Conservation (phyloP, 768 basidiomycete genomes). For the Boletus insuetus region DNA sequence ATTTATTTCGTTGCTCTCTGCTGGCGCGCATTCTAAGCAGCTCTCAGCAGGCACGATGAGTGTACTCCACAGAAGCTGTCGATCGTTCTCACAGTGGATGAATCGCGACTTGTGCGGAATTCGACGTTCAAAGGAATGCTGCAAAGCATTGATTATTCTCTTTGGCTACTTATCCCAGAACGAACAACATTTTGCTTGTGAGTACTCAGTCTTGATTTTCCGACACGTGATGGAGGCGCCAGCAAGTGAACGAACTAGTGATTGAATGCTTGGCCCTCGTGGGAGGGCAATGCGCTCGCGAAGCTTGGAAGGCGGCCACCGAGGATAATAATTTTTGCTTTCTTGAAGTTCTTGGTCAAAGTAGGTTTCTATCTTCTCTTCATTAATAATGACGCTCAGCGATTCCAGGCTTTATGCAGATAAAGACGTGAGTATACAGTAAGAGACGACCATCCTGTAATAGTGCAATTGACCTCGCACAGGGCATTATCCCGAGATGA, state of each 20-base stretch:
- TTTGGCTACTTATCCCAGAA: conserved; percentile 21
- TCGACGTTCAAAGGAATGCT: conserved; percentile 29
- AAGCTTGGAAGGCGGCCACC: conserved; percentile 22
- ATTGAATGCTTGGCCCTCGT: conserved; percentile 18
- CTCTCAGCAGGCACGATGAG: conserved; percentile 16
- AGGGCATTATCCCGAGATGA: conserved; percentile 15
- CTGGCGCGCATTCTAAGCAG: conserved; percentile 6
- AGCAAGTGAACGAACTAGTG: conserved; percentile 21
- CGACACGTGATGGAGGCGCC: neutral
- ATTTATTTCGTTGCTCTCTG: conserved; percentile 20
- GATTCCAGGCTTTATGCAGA: conserved; percentile 11
- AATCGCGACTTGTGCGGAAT: conserved; percentile 23
- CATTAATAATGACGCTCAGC: conserved; percentile 1
- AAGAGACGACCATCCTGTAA: neutral
- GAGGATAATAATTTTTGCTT: conserved; percentile 12
- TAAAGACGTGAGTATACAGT: conserved; percentile 14
- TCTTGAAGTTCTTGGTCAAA: conserved; percentile 14
- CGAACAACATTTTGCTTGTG: conserved; percentile 18
- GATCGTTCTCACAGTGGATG: conserved; percentile 23
- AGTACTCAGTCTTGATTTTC: conserved; percentile 5
- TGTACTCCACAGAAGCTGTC: conserved; percentile 21
- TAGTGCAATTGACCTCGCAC: neutral
- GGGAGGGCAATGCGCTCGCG: conserved; percentile 8
- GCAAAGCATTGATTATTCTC: conserved; percentile 27
- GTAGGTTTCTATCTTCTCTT: conserved; percentile 11